A percentile compares a stretch with the other conserved stretches of the same genome.
Evolutionary conservation across 2,329 filamentous ascomycete genomes (phyloP).

Genomic region (Clonostachys rosea): DNA sequence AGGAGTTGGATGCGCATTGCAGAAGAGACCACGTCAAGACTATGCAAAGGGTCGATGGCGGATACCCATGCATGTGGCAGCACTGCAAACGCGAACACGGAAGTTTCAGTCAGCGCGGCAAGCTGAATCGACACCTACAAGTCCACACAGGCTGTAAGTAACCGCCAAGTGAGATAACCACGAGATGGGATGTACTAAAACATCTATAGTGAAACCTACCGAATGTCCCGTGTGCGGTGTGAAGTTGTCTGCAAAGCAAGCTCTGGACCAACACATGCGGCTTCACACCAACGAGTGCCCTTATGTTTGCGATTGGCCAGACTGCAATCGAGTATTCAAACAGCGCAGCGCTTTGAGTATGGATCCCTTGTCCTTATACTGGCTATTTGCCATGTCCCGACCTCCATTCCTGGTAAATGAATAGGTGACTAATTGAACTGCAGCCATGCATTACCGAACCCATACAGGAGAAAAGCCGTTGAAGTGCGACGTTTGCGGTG

Average conservation of each 20-base stretch:
- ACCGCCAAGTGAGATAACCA: neutral
- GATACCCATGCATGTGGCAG: slow-evolving; percentile 52
- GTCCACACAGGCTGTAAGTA: slow-evolving; percentile 59
- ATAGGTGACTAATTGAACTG: neutral
- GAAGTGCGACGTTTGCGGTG: slow-evolving; percentile 51
- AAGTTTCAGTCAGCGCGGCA: slow-evolving; percentile 55
- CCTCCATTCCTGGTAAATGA: neutral
- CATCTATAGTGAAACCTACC: slow-evolving; percentile 50
- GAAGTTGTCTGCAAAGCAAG: slow-evolving; percentile 61
- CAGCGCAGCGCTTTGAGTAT: slow-evolving; percentile 64
- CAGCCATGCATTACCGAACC: slow-evolving; percentile 63
- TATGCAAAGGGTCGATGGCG: slow-evolving; percentile 33
- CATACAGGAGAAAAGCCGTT: slow-evolving; percentile 64
- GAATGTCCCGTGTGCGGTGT: slow-evolving; percentile 50
- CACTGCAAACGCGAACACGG: slow-evolving; percentile 47
- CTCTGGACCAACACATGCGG: slow-evolving; percentile 61
- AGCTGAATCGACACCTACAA: slow-evolving; percentile 61
- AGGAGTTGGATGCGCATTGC: slow-evolving; percentile 51
- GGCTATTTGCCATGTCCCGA: neutral
- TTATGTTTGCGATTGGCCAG: slow-evolving; percentile 45
- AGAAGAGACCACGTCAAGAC: slow-evolving; percentile 41
- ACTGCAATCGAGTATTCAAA: slow-evolving; percentile 56
- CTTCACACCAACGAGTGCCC: slow-evolving; percentile 64
- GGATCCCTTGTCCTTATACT: slow-evolving; percentile 12
- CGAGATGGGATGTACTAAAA: slow-evolving; percentile 6